Evolutionary conservation across 2,329 filamentous ascomycete genomes (phyloP).

Genomic region (Pseudomassariella vexata): DNA sequence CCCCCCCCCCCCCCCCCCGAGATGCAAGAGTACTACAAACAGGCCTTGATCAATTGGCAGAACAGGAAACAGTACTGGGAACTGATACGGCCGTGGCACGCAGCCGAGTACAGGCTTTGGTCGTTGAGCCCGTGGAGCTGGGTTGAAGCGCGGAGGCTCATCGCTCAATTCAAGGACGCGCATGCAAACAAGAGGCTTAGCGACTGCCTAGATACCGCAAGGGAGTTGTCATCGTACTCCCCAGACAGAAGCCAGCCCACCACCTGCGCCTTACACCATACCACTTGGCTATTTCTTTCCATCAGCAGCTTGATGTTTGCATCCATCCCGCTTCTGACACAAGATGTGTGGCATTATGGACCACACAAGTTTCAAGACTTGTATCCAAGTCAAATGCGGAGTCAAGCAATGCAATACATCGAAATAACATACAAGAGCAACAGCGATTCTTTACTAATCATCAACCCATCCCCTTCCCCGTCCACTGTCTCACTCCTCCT

Average conservation of each 20-base stretch:
- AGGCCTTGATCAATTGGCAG: background rate
- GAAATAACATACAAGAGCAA: too few relatives aligned
- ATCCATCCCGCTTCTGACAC: background rate
- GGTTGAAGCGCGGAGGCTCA: background rate
- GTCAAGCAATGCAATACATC: too few relatives aligned
- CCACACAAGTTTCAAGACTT: too few relatives aligned
- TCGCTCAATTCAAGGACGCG: slow-evolving; percentile 5
- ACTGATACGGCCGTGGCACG: slow-evolving; percentile 4
- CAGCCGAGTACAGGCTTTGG: slow-evolving; percentile 4
- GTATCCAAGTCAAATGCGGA: too few relatives aligned
- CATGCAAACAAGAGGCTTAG: background rate
- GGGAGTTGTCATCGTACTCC: background rate
- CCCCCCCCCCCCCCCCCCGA: background rate
- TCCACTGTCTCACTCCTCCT: too few relatives aligned
- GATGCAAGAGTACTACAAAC: background rate
- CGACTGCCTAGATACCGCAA: background rate
- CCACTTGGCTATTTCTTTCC: slow-evolving; percentile 1
- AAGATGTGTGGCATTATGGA: too few relatives aligned
- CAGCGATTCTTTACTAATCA: too few relatives aligned
- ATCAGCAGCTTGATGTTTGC: slow-evolving; percentile 7
- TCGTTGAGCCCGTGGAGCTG: slow-evolving; percentile 6
- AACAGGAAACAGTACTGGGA: background rate
- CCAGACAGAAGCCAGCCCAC: background rate
- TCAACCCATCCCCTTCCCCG: too few relatives aligned
- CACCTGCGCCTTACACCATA: too few relatives aligned